Evolutionary conservation across 257 asterid genomes (phyloP), one percentile per base, ranked within the genome.

Genomic region (Anisodus acutangulus): DNA sequence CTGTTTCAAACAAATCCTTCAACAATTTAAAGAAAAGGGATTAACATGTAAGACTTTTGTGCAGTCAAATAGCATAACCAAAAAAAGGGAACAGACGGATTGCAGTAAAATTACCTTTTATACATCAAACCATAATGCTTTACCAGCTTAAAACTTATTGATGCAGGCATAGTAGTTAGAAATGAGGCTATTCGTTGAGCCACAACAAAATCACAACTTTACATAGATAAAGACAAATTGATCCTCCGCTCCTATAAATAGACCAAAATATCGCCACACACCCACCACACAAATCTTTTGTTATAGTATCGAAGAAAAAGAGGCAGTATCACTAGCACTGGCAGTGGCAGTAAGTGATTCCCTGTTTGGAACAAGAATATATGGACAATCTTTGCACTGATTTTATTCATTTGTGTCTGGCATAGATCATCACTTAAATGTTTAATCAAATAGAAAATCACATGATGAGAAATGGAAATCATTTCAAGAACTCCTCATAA

Each of bases 151-250:
- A 72, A 72, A 72, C 80, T 72, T 72, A 59, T 51, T 72, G n/a
- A 47, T 45, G 80, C 80, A 22, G 11, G 17, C 55, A 72, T 9
- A 45, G 49, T 19, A 47, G 58, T 72, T 26, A 47, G 51, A 72
- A 6, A 72, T 72, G 59, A 72, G 41, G 58, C 16, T 10, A 47
- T 10, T 13, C 80, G 22, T 19, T 45, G 58, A 72, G n/a, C 41
- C 80, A 72, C 80, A 45, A 72, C 17, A 72, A 47, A 47, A 72
- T 19, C 80, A 72, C 54, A 41, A 43, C 57, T 72, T 47, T 17
- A 43, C 57, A 72, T 11, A 45, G 17, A 45, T 45, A n/a, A 10
- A 72, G 39, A 47, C 80, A 47, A 47, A 72, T 10, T 22, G 39
- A 47, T 47, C 59, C 31, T 19, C 41, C 19, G 19, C 13, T 45